Base-by-base conservation (phyloP, 768 basidiomycete genomes). In the Amanita brunnescens region DNA sequence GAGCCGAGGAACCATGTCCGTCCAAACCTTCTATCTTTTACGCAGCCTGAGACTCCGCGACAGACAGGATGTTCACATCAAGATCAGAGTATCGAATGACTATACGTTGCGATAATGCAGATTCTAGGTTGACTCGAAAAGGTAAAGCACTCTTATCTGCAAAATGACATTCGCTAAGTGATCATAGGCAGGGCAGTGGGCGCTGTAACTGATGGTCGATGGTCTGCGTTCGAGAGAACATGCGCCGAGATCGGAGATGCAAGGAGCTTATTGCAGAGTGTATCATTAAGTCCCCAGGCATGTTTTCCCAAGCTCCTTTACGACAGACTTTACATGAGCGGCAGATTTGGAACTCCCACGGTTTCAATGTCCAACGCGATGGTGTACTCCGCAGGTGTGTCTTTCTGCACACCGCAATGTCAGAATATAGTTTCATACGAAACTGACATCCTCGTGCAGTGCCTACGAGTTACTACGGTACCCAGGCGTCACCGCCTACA, bases 31-130 rank as follows among this genome's bases (percentile, higher is more conserved):
- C 21, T 48, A 7, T 45, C 32, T 45, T 51, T 37, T 14, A 32
- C 14, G 2, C 10, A 26, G 4, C 18, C 6, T n/a, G 10, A 14
- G 16, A 23, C 4, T 56, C 34, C 38, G 60, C 16, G 54, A n/a
- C 29, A 92, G 90, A 94, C 58, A 86, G 91, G 23, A 93, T 94
- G 89, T 94, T 95, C 64, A 94, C 92, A 0, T 87, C 87, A 13
- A 76, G 92, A 33, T 90, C 87, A 13, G 92, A 95, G 59, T 95
- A 91, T 62, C 81, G 92, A 20, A 84, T 95, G 80, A 83, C 83
- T 0, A 76, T 94, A 38, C 75, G 92, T 46, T 84, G 86, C 47
- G 92, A 95, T 65, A 95, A 95, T 56, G 92, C 92, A 2, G 92
- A 95, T 67, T 43, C 82, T 47, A 76, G 92, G 41, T 67, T 95